Conservation (phyloP, 108 stramenopile species). For the Cyclotella kingstonii region DNA sequence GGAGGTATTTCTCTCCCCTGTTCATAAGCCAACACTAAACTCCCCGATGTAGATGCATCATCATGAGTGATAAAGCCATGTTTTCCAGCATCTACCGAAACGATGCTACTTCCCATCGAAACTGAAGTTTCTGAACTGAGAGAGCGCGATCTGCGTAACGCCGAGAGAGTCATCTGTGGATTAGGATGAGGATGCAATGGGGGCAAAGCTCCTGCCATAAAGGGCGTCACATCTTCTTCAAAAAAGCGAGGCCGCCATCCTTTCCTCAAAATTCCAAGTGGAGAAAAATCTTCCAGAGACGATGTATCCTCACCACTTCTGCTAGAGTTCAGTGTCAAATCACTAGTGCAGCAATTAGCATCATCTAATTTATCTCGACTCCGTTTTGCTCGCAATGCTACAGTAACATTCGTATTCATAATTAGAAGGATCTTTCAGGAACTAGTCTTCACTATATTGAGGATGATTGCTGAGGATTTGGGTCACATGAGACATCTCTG, state of each 20-base stretch:
- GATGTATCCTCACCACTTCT: neutral
- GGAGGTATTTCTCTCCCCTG: constrained; percentile 19
- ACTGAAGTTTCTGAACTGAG: constrained; percentile 14
- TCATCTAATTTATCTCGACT: too few relatives aligned
- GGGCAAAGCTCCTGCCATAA: neutral
- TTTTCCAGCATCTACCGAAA: constrained; percentile 30
- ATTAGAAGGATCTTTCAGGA: too few relatives aligned
- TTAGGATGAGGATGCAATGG: constrained; percentile 8
- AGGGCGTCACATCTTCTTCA: neutral
- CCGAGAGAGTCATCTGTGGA: neutral
- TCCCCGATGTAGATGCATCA: constrained; percentile 28
- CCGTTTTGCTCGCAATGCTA: too few relatives aligned
- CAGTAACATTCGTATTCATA: too few relatives aligned
- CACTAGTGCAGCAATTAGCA: neutral
- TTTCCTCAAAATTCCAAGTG: neutral
- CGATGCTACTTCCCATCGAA: constrained; percentile 24
- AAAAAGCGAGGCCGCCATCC: neutral
- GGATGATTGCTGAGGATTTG: too few relatives aligned
- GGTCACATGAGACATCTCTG: too few relatives aligned
- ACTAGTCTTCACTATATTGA: too few relatives aligned
- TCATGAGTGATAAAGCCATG: constrained; percentile 36
- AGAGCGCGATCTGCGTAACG: constrained; percentile 13
- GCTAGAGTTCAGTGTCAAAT: neutral
- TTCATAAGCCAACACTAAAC: constrained; percentile 21
- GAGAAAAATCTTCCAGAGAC: neutral